These are phyloP conservation scores for Bidens hawaiensis DNA, from an alignment of 140 eudicot species.

Conservation along the genomic window DNA sequence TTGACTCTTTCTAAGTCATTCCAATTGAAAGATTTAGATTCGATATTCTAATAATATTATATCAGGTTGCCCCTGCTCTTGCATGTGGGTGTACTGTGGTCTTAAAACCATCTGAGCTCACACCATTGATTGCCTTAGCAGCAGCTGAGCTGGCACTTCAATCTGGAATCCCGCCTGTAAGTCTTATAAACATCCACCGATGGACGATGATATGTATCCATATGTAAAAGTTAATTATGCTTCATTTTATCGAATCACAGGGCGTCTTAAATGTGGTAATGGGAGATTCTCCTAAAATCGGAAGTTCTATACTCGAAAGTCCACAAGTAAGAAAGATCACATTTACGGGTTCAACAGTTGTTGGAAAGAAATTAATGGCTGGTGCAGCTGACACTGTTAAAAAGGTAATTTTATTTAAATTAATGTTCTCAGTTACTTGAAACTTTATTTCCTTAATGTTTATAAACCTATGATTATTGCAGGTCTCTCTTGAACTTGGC, in stretches of 20 bases:
- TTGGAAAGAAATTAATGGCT: conserved; percentile 92
- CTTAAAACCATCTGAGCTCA: conserved; percentile 89
- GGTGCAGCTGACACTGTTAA: conserved; percentile 87
- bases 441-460: not conserved
- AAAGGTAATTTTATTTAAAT: conserved; percentile 36
- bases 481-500: no score
- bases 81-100: conserved; percentile 93
- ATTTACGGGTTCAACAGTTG: conserved; percentile 90
- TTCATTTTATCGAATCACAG: not conserved
- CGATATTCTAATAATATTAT: not conserved
- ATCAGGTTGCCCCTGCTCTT: conserved; percentile 90
- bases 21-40: not conserved
- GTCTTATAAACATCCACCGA: not conserved
- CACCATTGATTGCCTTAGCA: no score
- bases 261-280: no score
- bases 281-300: no score
- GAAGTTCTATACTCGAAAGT: no score
- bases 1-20: conserved; percentile 10
- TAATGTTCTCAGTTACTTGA: no score
- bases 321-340: conserved; percentile 87
- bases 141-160: no score
- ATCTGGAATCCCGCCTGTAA: no score
- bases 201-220: conserved; percentile 5
- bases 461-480: no score
- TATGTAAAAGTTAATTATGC: not conserved